Evolutionary conservation across 768 basidiomycete genomes (phyloP).

Genomic region (Podaxis pistillaris): DNA sequence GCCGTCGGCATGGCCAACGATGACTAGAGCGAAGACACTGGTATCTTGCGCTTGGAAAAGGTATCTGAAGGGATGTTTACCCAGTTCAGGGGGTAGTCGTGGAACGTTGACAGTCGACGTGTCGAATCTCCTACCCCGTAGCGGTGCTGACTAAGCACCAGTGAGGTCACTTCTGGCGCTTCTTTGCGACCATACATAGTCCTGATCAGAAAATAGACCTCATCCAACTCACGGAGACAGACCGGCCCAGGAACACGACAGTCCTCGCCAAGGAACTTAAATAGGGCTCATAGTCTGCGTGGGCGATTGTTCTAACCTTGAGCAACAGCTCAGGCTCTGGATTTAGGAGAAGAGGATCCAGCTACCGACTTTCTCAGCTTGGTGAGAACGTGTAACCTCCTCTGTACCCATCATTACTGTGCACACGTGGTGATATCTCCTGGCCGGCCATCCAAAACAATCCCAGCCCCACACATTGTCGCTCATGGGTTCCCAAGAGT

Average conservation of each 20-base stretch:
- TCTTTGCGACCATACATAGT: neutral
- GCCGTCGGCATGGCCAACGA: conserved; percentile 69
- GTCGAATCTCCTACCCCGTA: conserved; percentile 21
- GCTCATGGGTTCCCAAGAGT: neutral
- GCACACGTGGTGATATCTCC: neutral
- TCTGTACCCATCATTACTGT: neutral
- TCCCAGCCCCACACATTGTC: neutral
- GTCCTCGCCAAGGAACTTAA: neutral
- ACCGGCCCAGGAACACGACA: neutral
- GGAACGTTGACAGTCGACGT: conserved; percentile 27
- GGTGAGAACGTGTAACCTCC: neutral
- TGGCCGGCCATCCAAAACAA: neutral
- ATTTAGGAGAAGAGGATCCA: neutral
- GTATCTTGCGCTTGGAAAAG: neutral
- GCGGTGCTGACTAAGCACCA: conserved; percentile 26
- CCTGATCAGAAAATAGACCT: neutral
- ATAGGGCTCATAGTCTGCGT: neutral
- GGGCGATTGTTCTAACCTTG: neutral
- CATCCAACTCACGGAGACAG: neutral
- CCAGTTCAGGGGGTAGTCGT: neutral
- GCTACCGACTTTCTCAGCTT: neutral
- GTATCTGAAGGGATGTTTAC: neutral
- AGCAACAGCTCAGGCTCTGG: neutral
- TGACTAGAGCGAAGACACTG: neutral
- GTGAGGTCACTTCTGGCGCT: neutral